Percentiles rank a stretch among this genome's conserved stretches.
These are phyloP conservation scores for Talinum fruticosum DNA, from an alignment of 148 eudicot genomes.

Conservation along the genomic window DNA sequence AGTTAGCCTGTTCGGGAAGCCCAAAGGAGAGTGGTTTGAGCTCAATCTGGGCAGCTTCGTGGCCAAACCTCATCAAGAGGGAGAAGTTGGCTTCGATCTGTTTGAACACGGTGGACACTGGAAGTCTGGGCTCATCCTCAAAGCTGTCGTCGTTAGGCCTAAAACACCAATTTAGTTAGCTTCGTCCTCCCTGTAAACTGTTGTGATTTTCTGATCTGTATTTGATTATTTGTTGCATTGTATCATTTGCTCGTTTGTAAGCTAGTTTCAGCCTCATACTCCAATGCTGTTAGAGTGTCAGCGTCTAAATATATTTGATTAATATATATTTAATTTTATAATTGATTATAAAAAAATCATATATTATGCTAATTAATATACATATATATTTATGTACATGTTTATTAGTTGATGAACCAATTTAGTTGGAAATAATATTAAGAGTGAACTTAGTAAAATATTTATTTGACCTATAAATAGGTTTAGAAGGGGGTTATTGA, in stretches of 20 bases:
- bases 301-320: no score
- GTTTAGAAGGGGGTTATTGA: no score
- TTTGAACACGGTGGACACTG: conserved; percentile 33
- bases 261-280: background rate
- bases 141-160: conserved; percentile 29
- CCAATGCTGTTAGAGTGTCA: no score
- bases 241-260: background rate
- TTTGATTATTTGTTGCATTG: background rate
- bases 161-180: conserved; percentile 3
- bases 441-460: no score
- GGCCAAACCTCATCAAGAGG: conserved; percentile 3
- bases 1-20: conserved; percentile 25
- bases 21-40: conserved; percentile 31
- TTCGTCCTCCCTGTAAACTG: background rate
- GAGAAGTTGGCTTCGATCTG: conserved; percentile 31
- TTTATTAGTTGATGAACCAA: no score
- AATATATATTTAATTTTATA: no score
- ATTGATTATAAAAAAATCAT: no score
- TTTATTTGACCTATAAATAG: no score
- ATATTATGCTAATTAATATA: no score
- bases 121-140: conserved; percentile 32
- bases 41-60: conserved; percentile 26
- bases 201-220: background rate
- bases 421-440: no score
- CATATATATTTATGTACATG: no score